Evolutionary conservation across 2,329 filamentous ascomycete genomes (phyloP), one percentile per base, ranked within the genome.

Genomic region (Trichoderma atroviride): DNA sequence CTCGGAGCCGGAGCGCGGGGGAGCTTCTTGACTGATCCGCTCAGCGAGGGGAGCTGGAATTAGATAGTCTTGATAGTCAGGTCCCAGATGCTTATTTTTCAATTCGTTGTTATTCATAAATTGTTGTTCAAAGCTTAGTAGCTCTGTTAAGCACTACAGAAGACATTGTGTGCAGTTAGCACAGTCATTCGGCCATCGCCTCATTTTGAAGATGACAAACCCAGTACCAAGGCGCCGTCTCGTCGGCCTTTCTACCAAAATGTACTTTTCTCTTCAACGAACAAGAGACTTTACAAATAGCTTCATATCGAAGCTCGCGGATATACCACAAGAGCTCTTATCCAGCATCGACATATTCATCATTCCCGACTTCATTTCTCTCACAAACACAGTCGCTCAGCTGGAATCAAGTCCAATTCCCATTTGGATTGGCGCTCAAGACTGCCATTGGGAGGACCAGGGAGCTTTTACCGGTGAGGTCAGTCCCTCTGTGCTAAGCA

Each of bases 401-500:
- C 77, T 91, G 43, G 76, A 81, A 43, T 75, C 80, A n/a, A 77
- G 75, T 59, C 60, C 68, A 1, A 62, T 72, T 5, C 85, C 2
- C 79, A 80, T 66, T 80, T 95, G 75, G 81, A 87, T 57, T 31
- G 93, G 93, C 68, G 93, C 92, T 0, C 93, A 96, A 78, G 90
- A 96, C 79, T 88, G 87, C 72, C 90, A 89, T 80, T 88, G 85
- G 83, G 88, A 92, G 72, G 86, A 91, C 74, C 79, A 81, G 56
- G 93, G 93, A 69, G 87, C 93, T 1, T 94, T 88, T 77, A 96
- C 93, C 0, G 93, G 93, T 67, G 91, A 93, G 75, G 87, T 94
- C 37, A 93, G 91, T 6, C 90, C 93, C 0, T 78, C 86, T 5
- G 87, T 89, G 2, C 83, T 97, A 29, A 81, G 83, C 61, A 87